Evolutionary conservation across 2,329 filamentous ascomycete species (phyloP).

Genomic region (Talaromyces sp.): DNA sequence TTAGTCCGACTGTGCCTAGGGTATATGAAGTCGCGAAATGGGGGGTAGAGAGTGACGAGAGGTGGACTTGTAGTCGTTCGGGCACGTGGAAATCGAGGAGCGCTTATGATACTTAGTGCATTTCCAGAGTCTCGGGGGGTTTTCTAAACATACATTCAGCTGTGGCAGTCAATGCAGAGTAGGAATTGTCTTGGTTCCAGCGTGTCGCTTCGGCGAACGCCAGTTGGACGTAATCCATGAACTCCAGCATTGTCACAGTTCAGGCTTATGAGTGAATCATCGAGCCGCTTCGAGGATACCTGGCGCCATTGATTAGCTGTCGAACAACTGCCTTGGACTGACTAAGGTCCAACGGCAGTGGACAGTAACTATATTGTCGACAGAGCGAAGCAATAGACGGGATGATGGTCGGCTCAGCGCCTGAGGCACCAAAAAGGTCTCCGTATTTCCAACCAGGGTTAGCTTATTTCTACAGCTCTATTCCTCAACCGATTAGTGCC

Average conservation of each 20-base stretch:
- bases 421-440: slow-evolving; percentile 12
- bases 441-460: slow-evolving; percentile 11
- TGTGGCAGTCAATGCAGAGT: slow-evolving; percentile 78
- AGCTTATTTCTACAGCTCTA: slow-evolving; percentile 10
- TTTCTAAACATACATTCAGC: slow-evolving; percentile 60
- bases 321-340: neutral
- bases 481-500: slow-evolving; percentile 25
- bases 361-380: neutral
- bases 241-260: slow-evolving; percentile 70
- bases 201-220: slow-evolving; percentile 81
- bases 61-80: slow-evolving; percentile 74
- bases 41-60: slow-evolving; percentile 86
- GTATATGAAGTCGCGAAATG: slow-evolving; percentile 95
- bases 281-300: neutral
- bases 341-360: neutral
- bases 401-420: neutral
- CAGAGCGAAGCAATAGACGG: neutral
- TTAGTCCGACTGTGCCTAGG: slow-evolving; percentile 80
- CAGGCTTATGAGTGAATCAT: neutral
- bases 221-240: slow-evolving; percentile 94
- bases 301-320: neutral
- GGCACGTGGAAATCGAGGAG: slow-evolving; percentile 87
- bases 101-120: slow-evolving; percentile 49
- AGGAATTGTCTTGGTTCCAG: slow-evolving; percentile 91
- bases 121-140: neutral